Conservation (phyloP, 257 asterid genomes). For the Solanum tarapatanum region DNA sequence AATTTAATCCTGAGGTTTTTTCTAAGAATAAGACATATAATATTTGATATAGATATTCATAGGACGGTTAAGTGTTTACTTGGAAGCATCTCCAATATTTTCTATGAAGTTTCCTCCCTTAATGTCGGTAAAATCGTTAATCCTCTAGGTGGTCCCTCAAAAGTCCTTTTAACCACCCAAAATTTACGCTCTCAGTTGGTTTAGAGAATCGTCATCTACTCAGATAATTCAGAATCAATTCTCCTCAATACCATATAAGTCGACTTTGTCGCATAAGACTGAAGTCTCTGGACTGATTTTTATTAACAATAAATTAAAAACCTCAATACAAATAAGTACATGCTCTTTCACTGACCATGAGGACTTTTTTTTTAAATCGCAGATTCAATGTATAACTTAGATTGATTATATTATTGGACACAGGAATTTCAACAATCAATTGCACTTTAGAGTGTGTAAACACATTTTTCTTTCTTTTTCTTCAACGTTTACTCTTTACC, state of each 20-base stretch:
- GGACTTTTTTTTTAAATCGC: not conserved
- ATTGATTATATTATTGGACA: not conserved
- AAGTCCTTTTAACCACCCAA: not conserved
- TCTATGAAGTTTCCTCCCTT: not conserved
- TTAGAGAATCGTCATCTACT: too few species aligned
- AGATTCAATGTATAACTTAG: not conserved
- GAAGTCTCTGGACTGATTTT: not conserved
- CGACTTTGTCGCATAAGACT: not conserved
- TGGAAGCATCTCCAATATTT: not conserved
- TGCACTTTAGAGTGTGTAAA: not conserved
- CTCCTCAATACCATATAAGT: too few species aligned
- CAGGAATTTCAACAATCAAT: not conserved
- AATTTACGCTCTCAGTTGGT: too few species aligned
- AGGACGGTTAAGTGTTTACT: not conserved
- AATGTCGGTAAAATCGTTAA: not conserved
- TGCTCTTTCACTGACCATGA: too few species aligned
- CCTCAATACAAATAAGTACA: too few species aligned
- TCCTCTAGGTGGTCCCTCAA: not conserved
- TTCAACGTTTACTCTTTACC: not conserved
- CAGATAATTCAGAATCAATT: too few species aligned
- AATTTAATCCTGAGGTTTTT: not conserved
- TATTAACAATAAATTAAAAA: too few species aligned
- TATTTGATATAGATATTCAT: not conserved
- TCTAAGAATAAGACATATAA: not conserved
- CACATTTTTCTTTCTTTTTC: not conserved